Conservation (phyloP, 805 yeast species). For the Yamadazyma insecticola region DNA sequence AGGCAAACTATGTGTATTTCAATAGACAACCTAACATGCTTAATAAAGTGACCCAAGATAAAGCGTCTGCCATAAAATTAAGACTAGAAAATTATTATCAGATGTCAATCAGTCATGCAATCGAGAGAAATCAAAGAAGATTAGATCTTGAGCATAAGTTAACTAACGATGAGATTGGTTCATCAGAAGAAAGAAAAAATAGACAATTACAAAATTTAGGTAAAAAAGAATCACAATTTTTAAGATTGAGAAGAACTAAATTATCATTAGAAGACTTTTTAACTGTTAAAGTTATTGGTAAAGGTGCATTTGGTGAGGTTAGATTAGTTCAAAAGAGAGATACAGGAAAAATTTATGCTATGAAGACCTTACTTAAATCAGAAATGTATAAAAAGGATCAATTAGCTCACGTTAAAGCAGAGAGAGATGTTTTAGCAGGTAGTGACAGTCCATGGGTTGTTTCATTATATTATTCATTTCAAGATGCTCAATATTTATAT, state of each 20-base stretch:
- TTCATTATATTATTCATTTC: conserved; percentile 75
- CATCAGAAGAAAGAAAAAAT: conserved; percentile 78
- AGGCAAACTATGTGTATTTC: conserved; percentile 63
- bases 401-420: conserved; percentile 92
- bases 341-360: conserved; percentile 87
- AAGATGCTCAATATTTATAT: conserved; percentile 69
- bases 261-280: conserved; percentile 77
- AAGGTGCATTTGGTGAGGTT: conserved; percentile 98
- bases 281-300: conserved; percentile 89
- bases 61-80: conserved; percentile 77
- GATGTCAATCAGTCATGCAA: conserved; percentile 83
- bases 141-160: conserved; percentile 75
- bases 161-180: conserved; percentile 56
- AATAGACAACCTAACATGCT: conserved; percentile 79
- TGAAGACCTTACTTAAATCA: conserved; percentile 84
- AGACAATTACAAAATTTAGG: conserved; percentile 82
- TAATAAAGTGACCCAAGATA: conserved; percentile 72
- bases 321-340: conserved; percentile 89
- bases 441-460: conserved; percentile 89
- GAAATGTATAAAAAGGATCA: conserved; percentile 96
- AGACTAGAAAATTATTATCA: conserved; percentile 82
- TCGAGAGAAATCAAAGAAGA: conserved; percentile 91
- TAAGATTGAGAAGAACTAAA: conserved; percentile 80
- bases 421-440: conserved; percentile 90
- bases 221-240: conserved; percentile 79